Evolutionary conservation across 1,284 basidiomycete genomes (phyloP).

Genomic region (Anthracocystis walkeri): DNA sequence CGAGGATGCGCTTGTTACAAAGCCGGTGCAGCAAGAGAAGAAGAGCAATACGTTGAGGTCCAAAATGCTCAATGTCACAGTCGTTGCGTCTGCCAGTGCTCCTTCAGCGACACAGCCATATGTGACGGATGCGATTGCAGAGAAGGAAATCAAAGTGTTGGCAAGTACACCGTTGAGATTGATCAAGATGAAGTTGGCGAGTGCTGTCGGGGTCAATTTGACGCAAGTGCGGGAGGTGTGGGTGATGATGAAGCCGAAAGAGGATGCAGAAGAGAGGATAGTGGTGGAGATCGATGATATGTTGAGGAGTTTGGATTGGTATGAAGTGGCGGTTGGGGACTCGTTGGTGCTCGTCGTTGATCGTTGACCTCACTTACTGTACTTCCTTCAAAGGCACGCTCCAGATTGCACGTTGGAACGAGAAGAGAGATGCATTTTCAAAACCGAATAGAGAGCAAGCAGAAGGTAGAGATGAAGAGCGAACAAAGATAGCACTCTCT

Average conservation of each 20-base stretch:
- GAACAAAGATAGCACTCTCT: too few relatives aligned
- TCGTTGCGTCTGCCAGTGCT: conserved; percentile 5
- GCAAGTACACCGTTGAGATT: conserved; percentile 52
- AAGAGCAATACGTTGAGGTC: conserved; percentile 28
- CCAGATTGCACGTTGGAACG: too few relatives aligned
- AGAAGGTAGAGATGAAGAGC: too few relatives aligned
- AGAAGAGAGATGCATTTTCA: background rate
- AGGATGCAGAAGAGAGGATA: conserved; percentile 18
- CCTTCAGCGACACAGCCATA: conserved; percentile 4
- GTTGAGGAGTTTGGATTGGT: conserved; percentile 47
- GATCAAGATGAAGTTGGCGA: conserved; percentile 43
- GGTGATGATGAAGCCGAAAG: conserved; percentile 39
- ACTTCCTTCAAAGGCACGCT: background rate
- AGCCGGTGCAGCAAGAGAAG: background rate
- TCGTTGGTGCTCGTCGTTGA: conserved; percentile 26
- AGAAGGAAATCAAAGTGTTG: conserved; percentile 24
- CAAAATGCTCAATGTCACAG: conserved; percentile 32
- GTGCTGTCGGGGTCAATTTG: conserved; percentile 20
- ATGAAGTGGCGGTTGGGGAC: conserved; percentile 36
- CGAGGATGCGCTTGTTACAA: background rate
- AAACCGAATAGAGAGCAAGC: background rate
- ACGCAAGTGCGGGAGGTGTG: conserved; percentile 31
- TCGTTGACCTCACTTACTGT: background rate
- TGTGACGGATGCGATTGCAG: background rate
- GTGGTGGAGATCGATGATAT: conserved; percentile 50